Conservation (phyloP, 2,329 filamentous ascomycete genomes). For the Fulvia fulva region DNA sequence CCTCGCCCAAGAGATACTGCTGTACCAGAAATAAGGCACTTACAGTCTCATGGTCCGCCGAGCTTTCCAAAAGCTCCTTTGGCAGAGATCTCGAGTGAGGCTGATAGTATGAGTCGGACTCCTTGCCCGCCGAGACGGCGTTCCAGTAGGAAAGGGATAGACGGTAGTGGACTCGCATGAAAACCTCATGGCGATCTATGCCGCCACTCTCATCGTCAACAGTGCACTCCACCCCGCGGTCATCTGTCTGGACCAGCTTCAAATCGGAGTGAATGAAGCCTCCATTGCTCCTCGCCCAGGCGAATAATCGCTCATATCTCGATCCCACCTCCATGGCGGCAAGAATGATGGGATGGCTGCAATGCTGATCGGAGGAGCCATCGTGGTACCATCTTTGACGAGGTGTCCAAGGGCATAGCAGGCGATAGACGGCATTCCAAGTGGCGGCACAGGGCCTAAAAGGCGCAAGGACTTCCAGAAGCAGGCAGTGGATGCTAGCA, state of each 20-base stretch:
- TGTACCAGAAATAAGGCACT: conserved; percentile 5
- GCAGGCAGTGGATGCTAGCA: no score
- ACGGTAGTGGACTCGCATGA: background rate
- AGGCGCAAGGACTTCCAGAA: no score
- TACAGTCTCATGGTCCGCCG: conserved; percentile 2
- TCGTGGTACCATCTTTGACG: no score
- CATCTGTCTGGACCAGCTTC: background rate
- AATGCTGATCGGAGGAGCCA: background rate
- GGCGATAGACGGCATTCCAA: no score
- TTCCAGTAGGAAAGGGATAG: conserved; percentile 5
- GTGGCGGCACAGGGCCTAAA: no score
- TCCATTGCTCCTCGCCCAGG: background rate
- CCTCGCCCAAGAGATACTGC: conserved; percentile 3
- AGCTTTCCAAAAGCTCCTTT: background rate
- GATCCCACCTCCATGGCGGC: background rate
- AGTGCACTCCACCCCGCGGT: conserved; percentile 1
- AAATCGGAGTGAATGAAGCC: background rate
- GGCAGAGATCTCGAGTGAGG: background rate
- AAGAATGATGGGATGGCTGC: no score
- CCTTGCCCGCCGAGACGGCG: conserved; percentile 4
- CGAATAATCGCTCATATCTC: background rate
- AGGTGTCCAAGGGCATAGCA: no score
- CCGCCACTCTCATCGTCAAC: background rate
- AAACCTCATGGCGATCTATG: conserved; percentile 23
- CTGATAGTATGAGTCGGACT: background rate